Conservation (phyloP, 768 basidiomycete species). For the Boletus eberwhitei region DNA sequence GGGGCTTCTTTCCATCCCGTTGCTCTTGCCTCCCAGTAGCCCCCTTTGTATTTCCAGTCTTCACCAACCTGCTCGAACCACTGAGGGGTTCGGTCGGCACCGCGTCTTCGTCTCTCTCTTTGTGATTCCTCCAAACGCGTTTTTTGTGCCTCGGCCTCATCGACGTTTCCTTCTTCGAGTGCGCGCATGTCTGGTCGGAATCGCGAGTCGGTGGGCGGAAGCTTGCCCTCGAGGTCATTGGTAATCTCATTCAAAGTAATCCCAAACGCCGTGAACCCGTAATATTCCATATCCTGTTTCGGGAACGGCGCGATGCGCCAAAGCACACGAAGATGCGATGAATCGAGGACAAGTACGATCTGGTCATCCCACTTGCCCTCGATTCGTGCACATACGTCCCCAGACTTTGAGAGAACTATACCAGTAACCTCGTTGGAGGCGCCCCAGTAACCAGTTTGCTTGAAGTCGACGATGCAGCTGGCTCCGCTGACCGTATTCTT, state of each 20-base stretch:
- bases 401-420: constrained; percentile 49
- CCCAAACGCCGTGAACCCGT: constrained; percentile 79
- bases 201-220: constrained; percentile 82
- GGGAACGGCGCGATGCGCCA: constrained; percentile 79
- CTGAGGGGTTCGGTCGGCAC: constrained; percentile 56
- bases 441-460: constrained; percentile 82
- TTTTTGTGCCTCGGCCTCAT: constrained; percentile 72
- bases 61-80: constrained; percentile 75
- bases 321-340: constrained; percentile 66
- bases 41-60: constrained; percentile 74
- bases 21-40: constrained; percentile 78
- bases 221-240: constrained; percentile 52
- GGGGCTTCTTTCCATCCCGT: constrained; percentile 56
- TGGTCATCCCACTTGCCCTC: constrained; percentile 92
- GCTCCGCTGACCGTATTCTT: constrained; percentile 54
- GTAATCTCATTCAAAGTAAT: constrained; percentile 82
- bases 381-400: constrained; percentile 55
- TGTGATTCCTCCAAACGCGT: constrained; percentile 70
- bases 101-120: constrained; percentile 61
- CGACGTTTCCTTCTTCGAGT: constrained; percentile 72
- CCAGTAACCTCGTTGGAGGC: constrained; percentile 72
- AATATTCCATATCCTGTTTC: constrained; percentile 64
- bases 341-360: constrained; percentile 63
- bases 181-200: constrained; percentile 79
- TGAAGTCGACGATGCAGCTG: constrained; percentile 77